A percentile compares a stretch with the other conserved stretches of the same genome.
These are phyloP conservation scores for Cladorrhinum samala DNA, from an alignment of 495 filamentous ascomycete species.

Conservation along the genomic window DNA sequence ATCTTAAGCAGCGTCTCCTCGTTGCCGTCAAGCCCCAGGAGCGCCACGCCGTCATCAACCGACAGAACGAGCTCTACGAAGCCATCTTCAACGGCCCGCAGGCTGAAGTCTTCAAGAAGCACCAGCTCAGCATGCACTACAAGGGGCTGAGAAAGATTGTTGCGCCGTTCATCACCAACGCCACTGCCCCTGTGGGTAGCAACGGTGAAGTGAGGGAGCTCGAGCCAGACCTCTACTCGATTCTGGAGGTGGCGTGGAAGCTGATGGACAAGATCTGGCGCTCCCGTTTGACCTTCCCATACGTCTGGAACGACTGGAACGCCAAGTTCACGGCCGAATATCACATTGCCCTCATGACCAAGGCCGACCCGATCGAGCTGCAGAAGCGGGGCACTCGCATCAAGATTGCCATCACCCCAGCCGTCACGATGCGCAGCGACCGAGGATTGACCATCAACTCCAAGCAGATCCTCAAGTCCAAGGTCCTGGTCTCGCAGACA, in stretches of 20 bases:
- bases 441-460: conserved; percentile 17
- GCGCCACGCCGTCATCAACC: conserved; percentile 25
- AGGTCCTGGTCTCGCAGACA: conserved; percentile 29
- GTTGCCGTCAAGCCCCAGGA: conserved; percentile 12
- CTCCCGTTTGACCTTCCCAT: conserved; percentile 24
- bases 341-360: conserved; percentile 13
- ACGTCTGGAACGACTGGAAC: conserved; percentile 25
- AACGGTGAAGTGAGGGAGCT: no score
- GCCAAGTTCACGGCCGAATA: conserved; percentile 22
- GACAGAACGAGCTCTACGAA: conserved; percentile 13
- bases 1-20: conserved; percentile 14
- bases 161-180: conserved; percentile 6
- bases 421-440: conserved; percentile 26
- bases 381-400: conserved; percentile 20
- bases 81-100: conserved; percentile 6
- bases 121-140: conserved; percentile 17
- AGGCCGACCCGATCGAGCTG: conserved; percentile 3
- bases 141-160: conserved; percentile 22
- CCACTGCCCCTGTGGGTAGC: conserved; percentile 9
- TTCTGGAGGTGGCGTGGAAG: conserved; percentile 24
- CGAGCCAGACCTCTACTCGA: conserved; percentile 22
- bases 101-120: conserved; percentile 15
- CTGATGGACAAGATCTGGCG: conserved; percentile 24
- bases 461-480: conserved; percentile 23
- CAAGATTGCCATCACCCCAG: conserved; percentile 30